Evolutionary conservation across 2,329 filamentous ascomycete genomes (phyloP), one percentile per base, ranked within the genome.

Genomic region (Pestalotiopsis sp.): DNA sequence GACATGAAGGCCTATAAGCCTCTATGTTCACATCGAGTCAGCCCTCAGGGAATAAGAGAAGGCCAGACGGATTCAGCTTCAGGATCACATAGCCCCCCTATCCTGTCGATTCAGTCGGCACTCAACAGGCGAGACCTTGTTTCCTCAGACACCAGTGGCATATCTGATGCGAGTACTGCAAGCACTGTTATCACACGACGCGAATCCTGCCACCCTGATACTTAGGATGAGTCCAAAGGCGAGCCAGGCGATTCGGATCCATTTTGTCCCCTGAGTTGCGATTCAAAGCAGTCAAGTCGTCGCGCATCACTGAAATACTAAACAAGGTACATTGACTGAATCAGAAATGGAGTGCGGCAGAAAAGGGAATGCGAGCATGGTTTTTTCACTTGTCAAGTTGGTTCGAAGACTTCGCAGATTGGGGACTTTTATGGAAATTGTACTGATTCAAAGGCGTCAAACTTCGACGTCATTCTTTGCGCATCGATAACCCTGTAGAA

Each of bases 191-290:
- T 36, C 20, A 41, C 7, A 14, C 52, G 11, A 38, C 56, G 23
- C 17, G 20, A 57, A 41, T 60, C 63, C 1, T 75, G 75, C 45
- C 75, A 77, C 56, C 74, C 73, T 3, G 70, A 77, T 64, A 75
- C 71, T 9, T 77, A 72, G 76, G 67, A 74, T 9, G 68, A 70
- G n/a, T 70, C 70, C 14, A 72, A 71, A 38, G 75, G 76, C 23
- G 76, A 77, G 36, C 75, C 76, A 4, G 75, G 75, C 5, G 67
- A 77, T 57, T 76, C 75, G 27, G 74, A 77, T 45, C 75, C 75
- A 3, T 77, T 77, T 57, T 77, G 75, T 59, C 75, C 73, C 4
- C 49, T 70, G 6, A 57, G 58, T 12, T 78, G 74, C 36, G 38
- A 69, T 17, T 69, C 70, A 2, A 68, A 71, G 6, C 68, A 68